Base-by-base conservation (phyloP, 2,329 filamentous ascomycete species). In the Fusarium sororula region DNA sequence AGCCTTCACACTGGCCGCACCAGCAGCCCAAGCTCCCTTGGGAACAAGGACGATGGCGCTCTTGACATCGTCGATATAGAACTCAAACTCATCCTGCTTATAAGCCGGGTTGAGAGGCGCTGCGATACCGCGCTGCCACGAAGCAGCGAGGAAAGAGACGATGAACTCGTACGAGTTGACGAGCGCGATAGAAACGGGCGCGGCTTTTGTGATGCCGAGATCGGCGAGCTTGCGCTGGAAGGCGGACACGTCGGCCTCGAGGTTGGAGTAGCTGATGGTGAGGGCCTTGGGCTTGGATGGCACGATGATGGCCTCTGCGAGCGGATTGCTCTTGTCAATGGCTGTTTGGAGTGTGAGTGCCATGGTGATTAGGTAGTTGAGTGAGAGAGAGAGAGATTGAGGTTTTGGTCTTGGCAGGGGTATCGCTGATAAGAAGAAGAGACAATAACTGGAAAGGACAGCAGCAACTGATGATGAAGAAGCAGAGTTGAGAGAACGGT, bases 81-180 rank as follows among this genome's bases (percentile, higher is more conserved):
- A 97, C 81, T 96, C 94, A 81, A 96, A 96, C 82, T 97, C 94
- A 65, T 91, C 91, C 83, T 96, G 93, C 85, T 95, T 97, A 86
- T 97, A 97, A 50, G 91, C 92, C 45, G 94, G 91, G 82, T 97
- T 97, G 74, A 97, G 85, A n/a, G 94, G 94, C 7, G 94, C 94
- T 13, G 94, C 94, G 76, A 96, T 92, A 37, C 87, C 93, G 78
- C 94, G 89, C 85, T 96, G 94, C 90, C 92, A 94, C n/a, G 93
- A 90, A 24, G 91, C 89, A n/a, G 94, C 94, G 50, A 97, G 88
- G 83, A 97, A 97, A 5, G 94, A 91, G 64, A 96, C 91, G 80
- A 97, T 93, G 84, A 97, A 96, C 82, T 95, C 93, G 83, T 94
- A 95, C 60, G 92, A 94, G 85, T 97, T 97, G 67, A 92, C 89